phyloP scores from a whole-genome alignment of 106 monocot species.

The Dendrobium catenatum region DNA sequence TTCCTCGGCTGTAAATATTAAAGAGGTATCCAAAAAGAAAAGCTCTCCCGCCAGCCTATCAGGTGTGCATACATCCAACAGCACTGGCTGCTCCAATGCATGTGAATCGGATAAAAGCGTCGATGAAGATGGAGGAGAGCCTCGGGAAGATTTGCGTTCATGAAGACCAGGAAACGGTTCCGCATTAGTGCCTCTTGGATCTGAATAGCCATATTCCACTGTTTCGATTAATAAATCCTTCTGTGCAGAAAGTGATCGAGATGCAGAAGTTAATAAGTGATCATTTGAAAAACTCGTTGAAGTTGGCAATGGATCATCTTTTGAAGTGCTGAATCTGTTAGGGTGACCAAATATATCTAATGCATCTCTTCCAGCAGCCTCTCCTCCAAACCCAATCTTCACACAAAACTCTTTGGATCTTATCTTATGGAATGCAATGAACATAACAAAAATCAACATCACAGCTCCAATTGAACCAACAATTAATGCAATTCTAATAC shows the following conservation, averaged over 20 bases:
- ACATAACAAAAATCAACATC: conserved; percentile 57
- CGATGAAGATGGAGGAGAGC: conserved; percentile 17
- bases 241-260: conserved; percentile 46
- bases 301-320: conserved; percentile 41
- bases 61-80: conserved; percentile 66
- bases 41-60: conserved; percentile 81
- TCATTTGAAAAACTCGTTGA: conserved; percentile 77
- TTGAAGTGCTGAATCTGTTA: conserved; percentile 37
- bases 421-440: conserved; percentile 53
- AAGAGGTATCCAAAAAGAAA: conserved; percentile 63
- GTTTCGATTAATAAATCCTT: conserved; percentile 47
- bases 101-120: conserved; percentile 19
- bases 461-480: conserved; percentile 69
- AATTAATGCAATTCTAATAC: conserved; percentile 53
- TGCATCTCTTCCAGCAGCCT: conserved; percentile 40
- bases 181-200: conserved; percentile 11
- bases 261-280: conserved; percentile 54
- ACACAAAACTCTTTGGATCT: conserved; percentile 72
- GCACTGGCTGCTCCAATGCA: conserved; percentile 24
- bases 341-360: conserved; percentile 30
- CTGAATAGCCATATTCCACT: conserved; percentile 35
- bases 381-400: conserved; percentile 30
- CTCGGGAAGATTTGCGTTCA: conserved; percentile 13
- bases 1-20: conserved; percentile 77
- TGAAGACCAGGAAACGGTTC: not conserved